phyloP scores from a whole-genome alignment of 257 asterid species.

The Scutellaria minor region DNA sequence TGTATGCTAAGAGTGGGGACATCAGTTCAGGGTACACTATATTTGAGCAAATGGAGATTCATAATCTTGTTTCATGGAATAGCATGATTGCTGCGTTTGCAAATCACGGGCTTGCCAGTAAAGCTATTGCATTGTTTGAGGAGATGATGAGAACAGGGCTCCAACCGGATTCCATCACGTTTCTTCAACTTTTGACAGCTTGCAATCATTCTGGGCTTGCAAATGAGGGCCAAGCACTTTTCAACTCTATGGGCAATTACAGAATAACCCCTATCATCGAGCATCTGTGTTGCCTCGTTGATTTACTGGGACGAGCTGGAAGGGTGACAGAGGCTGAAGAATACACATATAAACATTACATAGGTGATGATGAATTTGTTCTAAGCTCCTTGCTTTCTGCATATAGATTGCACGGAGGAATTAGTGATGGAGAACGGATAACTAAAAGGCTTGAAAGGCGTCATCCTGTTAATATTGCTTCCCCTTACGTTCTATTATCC shows the following conservation, averaged over 20 bases:
- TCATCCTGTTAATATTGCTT: conserved; percentile 49
- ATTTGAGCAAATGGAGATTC: conserved; percentile 54
- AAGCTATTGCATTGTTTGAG: conserved; percentile 47
- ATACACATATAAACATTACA: conserved; percentile 43
- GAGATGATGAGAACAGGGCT: conserved; percentile 53
- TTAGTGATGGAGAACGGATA: conserved; percentile 54
- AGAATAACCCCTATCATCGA: conserved; percentile 49
- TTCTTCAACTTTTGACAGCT: conserved; percentile 64
- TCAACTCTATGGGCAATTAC: conserved; percentile 52
- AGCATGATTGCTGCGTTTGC: conserved; percentile 69
- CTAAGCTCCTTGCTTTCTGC: conserved; percentile 79
- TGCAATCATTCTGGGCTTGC: conserved; percentile 80
- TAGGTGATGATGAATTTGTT: conserved; percentile 57
- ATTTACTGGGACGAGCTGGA: conserved; percentile 75
- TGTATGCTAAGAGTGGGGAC: conserved; percentile 79
- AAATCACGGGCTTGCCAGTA: conserved; percentile 60
- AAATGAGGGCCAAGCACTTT: conserved; percentile 51
- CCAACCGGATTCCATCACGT: conserved; percentile 70
- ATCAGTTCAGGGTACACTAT: conserved; percentile 39
- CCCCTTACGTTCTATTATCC: conserved; percentile 69
- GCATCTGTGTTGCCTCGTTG: conserved; percentile 74
- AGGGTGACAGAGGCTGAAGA: conserved; percentile 63
- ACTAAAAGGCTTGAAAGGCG: conserved; percentile 57
- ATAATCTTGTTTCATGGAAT: conserved; percentile 75
- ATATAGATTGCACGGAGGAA: conserved; percentile 59